A percentile compares a stretch with the other conserved stretches of the same genome.
Evolutionary conservation across 768 basidiomycete genomes (phyloP).

Genomic region (Leccinum truebloodii): DNA sequence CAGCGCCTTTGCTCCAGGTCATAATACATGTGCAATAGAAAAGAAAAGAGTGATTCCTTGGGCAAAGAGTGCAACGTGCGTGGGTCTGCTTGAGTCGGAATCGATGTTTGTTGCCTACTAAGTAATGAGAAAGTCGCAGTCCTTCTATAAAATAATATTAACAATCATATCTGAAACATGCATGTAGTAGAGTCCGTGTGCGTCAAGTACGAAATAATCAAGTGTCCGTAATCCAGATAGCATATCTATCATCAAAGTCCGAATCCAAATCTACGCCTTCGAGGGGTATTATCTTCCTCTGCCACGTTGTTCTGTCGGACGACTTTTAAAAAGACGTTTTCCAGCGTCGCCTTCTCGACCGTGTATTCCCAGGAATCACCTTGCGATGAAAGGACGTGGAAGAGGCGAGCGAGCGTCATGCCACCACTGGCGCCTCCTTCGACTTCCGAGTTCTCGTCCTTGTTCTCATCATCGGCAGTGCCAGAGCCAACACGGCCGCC

Average conservation of each 20-base stretch:
- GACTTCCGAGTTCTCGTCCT: not conserved
- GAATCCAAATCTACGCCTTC: constrained; percentile 10
- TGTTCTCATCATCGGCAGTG: not conserved
- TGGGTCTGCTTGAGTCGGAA: too few relatives aligned
- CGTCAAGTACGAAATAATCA: too few relatives aligned
- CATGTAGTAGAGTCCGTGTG: too few relatives aligned
- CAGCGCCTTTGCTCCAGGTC: constrained; percentile 26
- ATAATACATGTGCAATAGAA: constrained; percentile 20
- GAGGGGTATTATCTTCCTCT: constrained; percentile 42
- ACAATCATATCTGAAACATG: too few relatives aligned
- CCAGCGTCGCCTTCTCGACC: constrained; percentile 67
- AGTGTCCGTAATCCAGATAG: too few relatives aligned
- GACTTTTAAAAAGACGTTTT: constrained; percentile 73
- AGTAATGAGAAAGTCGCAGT: too few relatives aligned
- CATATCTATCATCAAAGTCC: constrained; percentile 3
- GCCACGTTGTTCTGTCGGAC: constrained; percentile 60
- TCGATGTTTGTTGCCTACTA: too few relatives aligned
- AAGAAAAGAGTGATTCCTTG: not conserved
- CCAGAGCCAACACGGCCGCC: not conserved
- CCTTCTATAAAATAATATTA: too few relatives aligned
- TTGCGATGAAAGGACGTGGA: constrained; percentile 52
- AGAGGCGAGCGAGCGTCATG: constrained; percentile 58
- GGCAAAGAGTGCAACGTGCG: not conserved
- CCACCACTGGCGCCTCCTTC: not conserved
- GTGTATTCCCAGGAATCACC: constrained; percentile 66